Conservation (phyloP, 768 basidiomycete genomes). For the Phlebiopsis flavidoalba region DNA sequence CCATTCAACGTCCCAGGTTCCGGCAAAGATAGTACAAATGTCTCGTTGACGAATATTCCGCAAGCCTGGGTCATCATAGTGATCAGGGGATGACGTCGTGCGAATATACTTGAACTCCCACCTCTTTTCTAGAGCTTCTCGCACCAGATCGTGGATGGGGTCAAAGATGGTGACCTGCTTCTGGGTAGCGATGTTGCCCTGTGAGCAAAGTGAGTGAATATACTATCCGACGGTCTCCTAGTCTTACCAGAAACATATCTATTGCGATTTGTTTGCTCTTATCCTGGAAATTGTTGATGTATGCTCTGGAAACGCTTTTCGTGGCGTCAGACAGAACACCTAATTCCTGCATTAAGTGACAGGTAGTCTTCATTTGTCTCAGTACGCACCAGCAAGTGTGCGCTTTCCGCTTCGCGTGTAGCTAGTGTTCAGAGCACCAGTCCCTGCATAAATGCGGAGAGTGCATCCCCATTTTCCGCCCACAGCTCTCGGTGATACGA, state of each 20-base stretch:
- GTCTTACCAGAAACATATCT: conserved; percentile 82
- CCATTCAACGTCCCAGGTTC: conserved; percentile 98
- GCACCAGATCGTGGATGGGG: conserved; percentile 87
- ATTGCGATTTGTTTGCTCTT: conserved; percentile 91
- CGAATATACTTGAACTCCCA: conserved; percentile 22
- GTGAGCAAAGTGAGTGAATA: not conserved
- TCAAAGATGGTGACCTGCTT: conserved; percentile 88
- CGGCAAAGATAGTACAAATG: conserved; percentile 74
- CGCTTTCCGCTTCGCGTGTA: conserved; percentile 94
- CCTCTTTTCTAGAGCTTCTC: conserved; percentile 66
- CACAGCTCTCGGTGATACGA: conserved; percentile 87
- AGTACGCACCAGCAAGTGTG: conserved; percentile 71
- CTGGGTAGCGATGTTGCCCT: conserved; percentile 94
- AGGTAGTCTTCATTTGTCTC: not conserved
- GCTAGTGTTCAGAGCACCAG: conserved; percentile 90
- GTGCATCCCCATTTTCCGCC: conserved; percentile 94
- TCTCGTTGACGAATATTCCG: conserved; percentile 80
- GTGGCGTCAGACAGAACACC: conserved; percentile 95
- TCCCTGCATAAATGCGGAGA: conserved; percentile 95
- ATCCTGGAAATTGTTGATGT: conserved; percentile 98
- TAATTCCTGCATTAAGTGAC: conserved; percentile 16
- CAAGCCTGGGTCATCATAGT: conserved; percentile 40
- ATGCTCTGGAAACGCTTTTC: conserved; percentile 92
- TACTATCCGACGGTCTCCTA: conserved; percentile 18
- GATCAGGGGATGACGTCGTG: not conserved